Evolutionary conservation across 2,329 filamentous ascomycete genomes (phyloP).

Genomic region (Lizonia empirigonia): DNA sequence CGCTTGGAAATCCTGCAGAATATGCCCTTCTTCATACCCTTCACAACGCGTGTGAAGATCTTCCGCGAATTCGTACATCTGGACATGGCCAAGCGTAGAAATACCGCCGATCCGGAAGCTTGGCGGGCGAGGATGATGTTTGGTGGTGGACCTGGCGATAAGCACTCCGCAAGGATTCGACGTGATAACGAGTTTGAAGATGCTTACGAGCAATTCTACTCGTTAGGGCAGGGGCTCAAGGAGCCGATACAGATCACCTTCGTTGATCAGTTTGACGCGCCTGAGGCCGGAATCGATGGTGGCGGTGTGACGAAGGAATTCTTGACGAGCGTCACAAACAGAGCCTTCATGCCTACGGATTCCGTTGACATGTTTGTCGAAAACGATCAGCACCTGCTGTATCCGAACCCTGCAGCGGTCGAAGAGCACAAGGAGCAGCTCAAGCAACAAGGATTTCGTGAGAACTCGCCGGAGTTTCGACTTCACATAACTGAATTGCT

Average conservation of each 20-base stretch:
- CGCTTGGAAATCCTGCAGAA: constrained; percentile 90
- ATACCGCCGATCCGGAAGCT: constrained; percentile 71
- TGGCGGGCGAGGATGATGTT: constrained; percentile 68
- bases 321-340: constrained; percentile 81
- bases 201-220: constrained; percentile 82
- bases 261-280: constrained; percentile 83
- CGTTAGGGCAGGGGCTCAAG: constrained; percentile 80
- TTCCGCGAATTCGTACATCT: constrained; percentile 90
- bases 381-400: constrained; percentile 84
- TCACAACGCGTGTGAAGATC: constrained; percentile 86
- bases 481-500: constrained; percentile 66
- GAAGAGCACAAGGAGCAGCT: constrained; percentile 70
- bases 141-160: constrained; percentile 45
- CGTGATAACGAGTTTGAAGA: constrained; percentile 83
- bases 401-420: constrained; percentile 80
- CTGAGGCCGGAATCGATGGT: constrained; percentile 93
- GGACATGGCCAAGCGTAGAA: constrained; percentile 77
- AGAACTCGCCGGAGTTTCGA: constrained; percentile 63
- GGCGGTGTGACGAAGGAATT: constrained; percentile 98
- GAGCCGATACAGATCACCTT: constrained; percentile 97
- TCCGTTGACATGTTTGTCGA: constrained; percentile 72
- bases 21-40: constrained; percentile 96
- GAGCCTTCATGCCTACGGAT: constrained; percentile 72
- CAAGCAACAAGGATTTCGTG: constrained; percentile 57
- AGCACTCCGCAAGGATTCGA: constrained; percentile 76